Evolutionary conservation across 2,329 filamentous ascomycete species (phyloP).

Genomic region (Phialophora macrospora): DNA sequence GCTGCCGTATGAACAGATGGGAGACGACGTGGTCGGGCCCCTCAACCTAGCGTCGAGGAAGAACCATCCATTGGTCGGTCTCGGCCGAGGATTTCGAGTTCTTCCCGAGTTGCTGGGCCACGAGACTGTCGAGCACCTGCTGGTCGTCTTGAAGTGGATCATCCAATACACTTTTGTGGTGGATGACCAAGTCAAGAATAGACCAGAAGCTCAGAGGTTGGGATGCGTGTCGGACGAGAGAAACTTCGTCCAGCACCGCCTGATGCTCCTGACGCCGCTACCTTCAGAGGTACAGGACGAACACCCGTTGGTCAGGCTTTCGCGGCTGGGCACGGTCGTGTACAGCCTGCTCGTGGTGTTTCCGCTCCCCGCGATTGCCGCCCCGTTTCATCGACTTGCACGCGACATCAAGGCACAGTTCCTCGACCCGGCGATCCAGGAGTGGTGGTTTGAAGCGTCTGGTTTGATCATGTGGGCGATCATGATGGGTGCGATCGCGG

Average conservation of each 20-base stretch:
- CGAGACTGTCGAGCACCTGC: slow-evolving; percentile 38
- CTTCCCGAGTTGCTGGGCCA: slow-evolving; percentile 24
- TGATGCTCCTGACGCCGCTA: slow-evolving; percentile 43
- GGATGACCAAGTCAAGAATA: slow-evolving; percentile 36
- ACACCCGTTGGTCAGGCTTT: slow-evolving; percentile 44
- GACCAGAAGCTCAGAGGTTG: slow-evolving; percentile 33
- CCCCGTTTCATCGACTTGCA: slow-evolving; percentile 44
- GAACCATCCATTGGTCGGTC: slow-evolving; percentile 40
- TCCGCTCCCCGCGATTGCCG: slow-evolving; percentile 47
- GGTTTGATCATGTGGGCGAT: slow-evolving; percentile 46
- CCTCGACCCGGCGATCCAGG: slow-evolving; percentile 33
- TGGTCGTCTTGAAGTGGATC: slow-evolving; percentile 44
- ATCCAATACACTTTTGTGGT: slow-evolving; percentile 43
- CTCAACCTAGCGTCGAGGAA: slow-evolving; percentile 38
- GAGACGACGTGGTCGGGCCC: slow-evolving; percentile 33
- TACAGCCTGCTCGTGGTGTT: slow-evolving; percentile 49
- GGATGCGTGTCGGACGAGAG: slow-evolving; percentile 46
- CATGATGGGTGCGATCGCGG: slow-evolving; percentile 48
- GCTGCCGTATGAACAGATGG: slow-evolving; percentile 39
- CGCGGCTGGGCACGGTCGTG: slow-evolving; percentile 45
- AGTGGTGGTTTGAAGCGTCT: slow-evolving; percentile 41
- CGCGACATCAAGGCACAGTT: slow-evolving; percentile 41
- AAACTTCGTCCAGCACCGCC: slow-evolving; percentile 47
- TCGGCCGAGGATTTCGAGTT: slow-evolving; percentile 39
- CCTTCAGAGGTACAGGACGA: slow-evolving; percentile 36